Percentiles rank a stretch among this genome's conserved stretches.
Evolutionary conservation across 805 yeast genomes (phyloP).

Genomic region (Pichia cabralensis): DNA sequence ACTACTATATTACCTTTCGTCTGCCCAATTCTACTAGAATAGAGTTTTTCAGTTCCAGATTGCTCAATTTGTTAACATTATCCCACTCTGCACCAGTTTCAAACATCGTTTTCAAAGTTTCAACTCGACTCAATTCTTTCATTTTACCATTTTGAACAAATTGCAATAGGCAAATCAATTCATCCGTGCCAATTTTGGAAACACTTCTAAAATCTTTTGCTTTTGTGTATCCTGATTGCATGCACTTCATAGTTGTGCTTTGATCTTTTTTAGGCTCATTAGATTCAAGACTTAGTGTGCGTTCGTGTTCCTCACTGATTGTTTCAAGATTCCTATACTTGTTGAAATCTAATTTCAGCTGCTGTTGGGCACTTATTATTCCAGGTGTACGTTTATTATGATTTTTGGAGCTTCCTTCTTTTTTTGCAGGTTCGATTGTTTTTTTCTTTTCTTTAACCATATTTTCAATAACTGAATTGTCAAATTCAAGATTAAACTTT

Average conservation of each 20-base stretch:
- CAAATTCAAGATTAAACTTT: constrained; percentile 8
- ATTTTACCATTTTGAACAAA: constrained; percentile 1
- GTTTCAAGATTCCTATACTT: constrained; percentile 8
- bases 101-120: constrained; percentile 7
- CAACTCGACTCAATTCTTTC: constrained; percentile 6
- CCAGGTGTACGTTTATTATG: neutral
- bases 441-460: constrained; percentile 5
- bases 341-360: constrained; percentile 9
- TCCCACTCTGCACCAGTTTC: constrained; percentile 1
- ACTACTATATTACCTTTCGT: constrained; percentile 3
- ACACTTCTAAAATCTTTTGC: constrained; percentile 3
- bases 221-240: too few species aligned
- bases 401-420: neutral
- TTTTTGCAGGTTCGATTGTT: constrained; percentile 3
- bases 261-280: neutral
- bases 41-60: constrained; percentile 1
- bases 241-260: too few species aligned
- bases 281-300: neutral
- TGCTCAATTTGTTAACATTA: constrained; percentile 5
- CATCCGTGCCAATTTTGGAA: neutral
- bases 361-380: constrained; percentile 6
- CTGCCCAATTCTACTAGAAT: constrained; percentile 5
- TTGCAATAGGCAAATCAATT: neutral
- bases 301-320: constrained; percentile 8
- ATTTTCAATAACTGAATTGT: constrained; percentile 6